These are phyloP conservation scores for Microsporum audouinii DNA, from an alignment of 2,329 filamentous ascomycete genomes.

Conservation along the genomic window DNA sequence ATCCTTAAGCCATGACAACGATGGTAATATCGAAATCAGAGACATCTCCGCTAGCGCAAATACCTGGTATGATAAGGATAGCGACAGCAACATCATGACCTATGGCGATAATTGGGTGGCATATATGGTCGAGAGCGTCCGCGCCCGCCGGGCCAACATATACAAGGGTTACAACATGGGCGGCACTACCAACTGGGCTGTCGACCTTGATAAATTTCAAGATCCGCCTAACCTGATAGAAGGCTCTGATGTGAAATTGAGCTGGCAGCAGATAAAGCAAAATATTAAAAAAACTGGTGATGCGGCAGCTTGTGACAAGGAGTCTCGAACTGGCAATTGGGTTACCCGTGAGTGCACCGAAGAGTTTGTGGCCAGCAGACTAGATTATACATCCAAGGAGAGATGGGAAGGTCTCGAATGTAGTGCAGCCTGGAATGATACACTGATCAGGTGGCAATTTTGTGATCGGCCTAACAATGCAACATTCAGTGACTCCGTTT, in stretches of 20 bases:
- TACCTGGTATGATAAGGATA: too few species aligned
- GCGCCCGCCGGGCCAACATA: too few species aligned
- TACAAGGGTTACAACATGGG: too few species aligned
- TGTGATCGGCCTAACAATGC: neutral
- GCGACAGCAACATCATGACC: too few species aligned
- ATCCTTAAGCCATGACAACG: too few species aligned
- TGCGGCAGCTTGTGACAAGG: neutral
- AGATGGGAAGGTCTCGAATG: neutral
- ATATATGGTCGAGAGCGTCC: too few species aligned
- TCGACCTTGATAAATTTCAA: neutral
- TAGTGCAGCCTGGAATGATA: neutral
- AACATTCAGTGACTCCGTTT: too few species aligned
- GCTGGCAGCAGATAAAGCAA: neutral
- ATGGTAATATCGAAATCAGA: too few species aligned
- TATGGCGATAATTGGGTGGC: too few species aligned
- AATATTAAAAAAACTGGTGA: neutral
- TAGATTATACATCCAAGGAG: neutral
- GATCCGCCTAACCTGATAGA: neutral
- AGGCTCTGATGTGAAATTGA: neutral
- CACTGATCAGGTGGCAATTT: neutral
- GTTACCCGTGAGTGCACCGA: neutral
- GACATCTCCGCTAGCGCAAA: too few species aligned
- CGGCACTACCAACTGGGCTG: too few species aligned
- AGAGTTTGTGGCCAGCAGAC: neutral
- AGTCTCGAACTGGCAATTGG: neutral